Conservation (phyloP, 768 basidiomycete genomes). For the Lactarius indigo region DNA sequence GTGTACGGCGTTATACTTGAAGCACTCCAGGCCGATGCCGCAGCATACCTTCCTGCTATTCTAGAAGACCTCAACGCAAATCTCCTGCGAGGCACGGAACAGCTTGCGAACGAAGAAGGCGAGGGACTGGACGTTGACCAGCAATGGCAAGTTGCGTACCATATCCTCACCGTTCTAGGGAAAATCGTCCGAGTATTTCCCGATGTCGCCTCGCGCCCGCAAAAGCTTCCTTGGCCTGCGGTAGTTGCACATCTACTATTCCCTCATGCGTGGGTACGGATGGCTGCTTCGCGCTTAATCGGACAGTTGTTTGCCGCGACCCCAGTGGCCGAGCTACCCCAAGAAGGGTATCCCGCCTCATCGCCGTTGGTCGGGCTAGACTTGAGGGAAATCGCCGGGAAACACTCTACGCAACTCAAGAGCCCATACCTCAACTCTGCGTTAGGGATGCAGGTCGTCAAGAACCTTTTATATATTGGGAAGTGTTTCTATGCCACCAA, state of each 20-base stretch:
- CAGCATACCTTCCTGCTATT: conserved; percentile 45
- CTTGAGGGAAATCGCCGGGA: conserved; percentile 67
- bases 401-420: conserved; percentile 73
- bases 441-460: conserved; percentile 81
- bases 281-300: conserved; percentile 70
- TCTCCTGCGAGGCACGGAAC: conserved; percentile 43
- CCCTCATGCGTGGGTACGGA: conserved; percentile 94
- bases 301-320: conserved; percentile 62
- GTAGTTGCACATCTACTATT: conserved; percentile 70
- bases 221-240: conserved; percentile 56
- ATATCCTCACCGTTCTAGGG: conserved; percentile 61
- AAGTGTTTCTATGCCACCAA: conserved; percentile 67
- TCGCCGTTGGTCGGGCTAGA: conserved; percentile 37
- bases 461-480: conserved; percentile 90
- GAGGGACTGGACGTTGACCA: conserved; percentile 54
- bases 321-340: conserved; percentile 40
- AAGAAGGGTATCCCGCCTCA: conserved; percentile 21
- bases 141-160: conserved; percentile 83
- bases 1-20: conserved; percentile 82
- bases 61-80: conserved; percentile 53
- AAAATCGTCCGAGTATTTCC: conserved; percentile 63
- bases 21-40: conserved; percentile 47
- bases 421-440: conserved; percentile 72
- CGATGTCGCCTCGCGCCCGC: conserved; percentile 41
- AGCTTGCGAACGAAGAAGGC: conserved; percentile 41